Percentiles rank a stretch among this genome's conserved stretches.
Conservation (phyloP, 768 basidiomycete species). For the Dentipellis fragilis region DNA sequence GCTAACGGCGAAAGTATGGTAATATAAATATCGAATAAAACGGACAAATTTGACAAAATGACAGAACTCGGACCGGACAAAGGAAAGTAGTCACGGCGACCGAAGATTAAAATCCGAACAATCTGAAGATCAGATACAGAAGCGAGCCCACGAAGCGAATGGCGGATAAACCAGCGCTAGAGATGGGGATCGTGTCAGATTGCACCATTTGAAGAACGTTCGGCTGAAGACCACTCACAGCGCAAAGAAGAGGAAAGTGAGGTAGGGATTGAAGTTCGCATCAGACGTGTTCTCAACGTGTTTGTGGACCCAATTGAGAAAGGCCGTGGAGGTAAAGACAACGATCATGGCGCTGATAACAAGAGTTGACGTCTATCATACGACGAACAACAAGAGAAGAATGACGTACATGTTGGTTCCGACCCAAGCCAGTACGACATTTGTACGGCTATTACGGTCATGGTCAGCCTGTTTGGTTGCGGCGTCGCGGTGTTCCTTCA, state of each 20-base stretch:
- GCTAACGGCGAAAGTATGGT: not conserved
- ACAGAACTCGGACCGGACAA: not conserved
- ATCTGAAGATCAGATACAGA: constrained; percentile 68
- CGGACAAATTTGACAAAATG: not conserved
- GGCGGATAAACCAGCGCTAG: constrained; percentile 68
- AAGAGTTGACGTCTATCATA: constrained; percentile 5
- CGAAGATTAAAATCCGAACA: constrained; percentile 45
- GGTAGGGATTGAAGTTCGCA: constrained; percentile 79
- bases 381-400: constrained; percentile 7
- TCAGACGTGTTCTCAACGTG: constrained; percentile 42
- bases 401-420: constrained; percentile 70
- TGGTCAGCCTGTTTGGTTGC: constrained; percentile 85
- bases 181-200: not conserved
- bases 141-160: constrained; percentile 74
- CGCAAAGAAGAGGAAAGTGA: constrained; percentile 69
- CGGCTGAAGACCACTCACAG: constrained; percentile 28
- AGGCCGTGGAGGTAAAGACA: constrained; percentile 67
- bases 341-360: constrained; percentile 52
- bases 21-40: not conserved
- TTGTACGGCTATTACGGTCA: constrained; percentile 75
- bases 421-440: constrained; percentile 76
- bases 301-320: constrained; percentile 58
- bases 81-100: not conserved
- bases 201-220: not conserved
- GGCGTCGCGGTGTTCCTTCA: constrained; percentile 76